A percentile compares a stretch with the other conserved stretches of the same genome.
Conservation (phyloP, 441 rosid genomes). For the Aquilaria agallochum region DNA sequence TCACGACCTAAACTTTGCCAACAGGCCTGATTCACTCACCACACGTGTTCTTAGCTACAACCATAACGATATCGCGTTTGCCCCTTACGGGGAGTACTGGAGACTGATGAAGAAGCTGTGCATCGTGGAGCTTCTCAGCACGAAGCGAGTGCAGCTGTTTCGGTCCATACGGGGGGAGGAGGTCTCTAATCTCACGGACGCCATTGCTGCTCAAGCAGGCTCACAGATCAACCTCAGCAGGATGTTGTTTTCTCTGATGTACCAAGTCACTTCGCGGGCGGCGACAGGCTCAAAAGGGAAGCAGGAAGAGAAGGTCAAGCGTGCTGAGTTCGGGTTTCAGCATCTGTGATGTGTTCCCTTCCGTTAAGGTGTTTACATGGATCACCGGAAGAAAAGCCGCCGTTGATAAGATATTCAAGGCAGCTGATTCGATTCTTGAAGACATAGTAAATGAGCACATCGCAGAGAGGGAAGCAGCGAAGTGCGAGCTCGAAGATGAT, state of each 20-base stretch:
- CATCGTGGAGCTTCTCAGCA: slow-evolving; percentile 2
- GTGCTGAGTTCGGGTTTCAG: slow-evolving; percentile 16
- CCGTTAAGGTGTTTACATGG: slow-evolving; percentile 15
- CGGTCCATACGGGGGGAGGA: slow-evolving; percentile 8
- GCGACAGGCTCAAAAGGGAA: slow-evolving; percentile 21
- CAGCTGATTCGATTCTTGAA: slow-evolving; percentile 18
- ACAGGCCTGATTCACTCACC: slow-evolving; percentile 1
- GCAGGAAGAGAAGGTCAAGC: slow-evolving; percentile 11
- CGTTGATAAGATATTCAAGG: slow-evolving; percentile 9
- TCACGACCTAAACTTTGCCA: slow-evolving; percentile 2
- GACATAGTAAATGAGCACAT: slow-evolving; percentile 23
- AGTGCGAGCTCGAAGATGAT: neutral
- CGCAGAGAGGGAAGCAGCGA: neutral
- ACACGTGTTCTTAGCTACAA: slow-evolving; percentile 6
- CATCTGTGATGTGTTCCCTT: slow-evolving; percentile 28
- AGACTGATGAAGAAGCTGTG: neutral
- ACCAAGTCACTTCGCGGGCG: slow-evolving; percentile 14
- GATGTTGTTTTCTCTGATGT: slow-evolving; percentile 9
- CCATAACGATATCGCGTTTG: slow-evolving; percentile 7
- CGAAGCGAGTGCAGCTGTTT: slow-evolving; percentile 3
- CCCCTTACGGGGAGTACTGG: slow-evolving; percentile 12
- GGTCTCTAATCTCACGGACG: slow-evolving; percentile 4
- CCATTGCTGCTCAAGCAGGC: neutral
- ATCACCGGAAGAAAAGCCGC: slow-evolving; percentile 14
- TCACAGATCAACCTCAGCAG: slow-evolving; percentile 3